Base-by-base conservation (phyloP, 257 asterid genomes). In the Salvia hispanica region DNA sequence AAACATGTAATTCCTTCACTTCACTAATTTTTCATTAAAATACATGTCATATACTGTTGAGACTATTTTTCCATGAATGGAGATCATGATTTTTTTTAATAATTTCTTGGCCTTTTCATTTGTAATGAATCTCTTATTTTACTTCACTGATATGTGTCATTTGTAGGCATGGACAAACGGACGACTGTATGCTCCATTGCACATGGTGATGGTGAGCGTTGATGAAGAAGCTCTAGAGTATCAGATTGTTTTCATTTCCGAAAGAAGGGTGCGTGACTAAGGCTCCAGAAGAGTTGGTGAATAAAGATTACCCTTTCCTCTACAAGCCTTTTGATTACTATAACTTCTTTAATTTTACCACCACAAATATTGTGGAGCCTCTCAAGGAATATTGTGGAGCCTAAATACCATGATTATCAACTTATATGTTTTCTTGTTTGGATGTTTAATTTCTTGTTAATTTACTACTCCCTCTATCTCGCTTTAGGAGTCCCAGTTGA, bases 271-370 rank as follows among this genome's bases (percentile, higher is more conserved):
- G 73, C 46, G 73, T 16, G 1, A 64, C 84, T 18, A 67, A 75
- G 70, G 79, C 85, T 0, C 87, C 90, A 0, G 64, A 80, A 47
- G 85, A 81, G 70, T 50, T 82, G 50, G 79, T 79, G 5, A 87
- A 88, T 36, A 83, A 80, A 43, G 81, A 81, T 0, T 81, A 82
- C 39, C 85, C 90, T 0, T 43, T 81, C 18, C 83, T 80, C 4
- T 84, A 66, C 71, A 81, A 81, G 64, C 87, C 90, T 39, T 82
- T 69, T 66, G 87, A 82, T 54, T 74, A 84, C 50, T 57, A 59
- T 39, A 33, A 79, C 42, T 84, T 81, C 43, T 75, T 79, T 13
- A 18, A 47, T 47, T 47, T 47, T 47, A 4, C 67, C 58, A 71
- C 47, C 25, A 37, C 86, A 1, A 72, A 61, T 57, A 74, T 65